These are phyloP conservation scores for Rugonectria rugulosa DNA, from an alignment of 2,329 filamentous ascomycete genomes.

Conservation along the genomic window DNA sequence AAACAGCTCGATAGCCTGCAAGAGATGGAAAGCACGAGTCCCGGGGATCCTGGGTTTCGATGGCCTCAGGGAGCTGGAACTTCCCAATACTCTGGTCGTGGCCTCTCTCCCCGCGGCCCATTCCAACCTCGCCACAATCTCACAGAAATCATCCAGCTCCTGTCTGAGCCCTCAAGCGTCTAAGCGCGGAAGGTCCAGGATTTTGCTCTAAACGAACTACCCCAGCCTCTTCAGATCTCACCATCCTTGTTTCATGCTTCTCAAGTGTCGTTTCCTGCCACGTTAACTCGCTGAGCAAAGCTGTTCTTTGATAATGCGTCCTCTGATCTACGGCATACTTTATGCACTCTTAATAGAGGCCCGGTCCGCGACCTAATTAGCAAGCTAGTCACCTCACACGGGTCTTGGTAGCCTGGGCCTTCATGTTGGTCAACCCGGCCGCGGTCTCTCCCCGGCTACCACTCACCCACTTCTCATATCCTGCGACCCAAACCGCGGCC, in stretches of 20 bases:
- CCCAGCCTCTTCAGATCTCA: constrained; percentile 19
- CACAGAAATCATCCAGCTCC: neutral
- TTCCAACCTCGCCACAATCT: constrained; percentile 10
- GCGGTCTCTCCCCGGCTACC: constrained; percentile 22
- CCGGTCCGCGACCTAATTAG: constrained; percentile 18
- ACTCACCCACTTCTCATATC: constrained; percentile 22
- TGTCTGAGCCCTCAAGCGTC: neutral
- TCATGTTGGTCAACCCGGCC: constrained; percentile 23
- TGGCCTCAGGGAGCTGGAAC: constrained; percentile 2
- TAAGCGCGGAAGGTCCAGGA: constrained; percentile 22
- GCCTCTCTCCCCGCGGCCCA: constrained; percentile 8
- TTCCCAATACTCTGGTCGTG: constrained; percentile 12
- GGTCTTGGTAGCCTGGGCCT: constrained; percentile 26
- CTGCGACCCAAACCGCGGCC: constrained; percentile 38
- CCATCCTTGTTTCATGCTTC: constrained; percentile 30
- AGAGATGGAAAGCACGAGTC: constrained; percentile 13
- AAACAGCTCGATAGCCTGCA: too few species aligned
- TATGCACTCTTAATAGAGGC: constrained; percentile 16
- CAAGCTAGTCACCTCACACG: constrained; percentile 22
- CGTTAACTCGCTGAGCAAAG: constrained; percentile 5
- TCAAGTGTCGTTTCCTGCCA: constrained; percentile 35
- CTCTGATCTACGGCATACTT: constrained; percentile 7
- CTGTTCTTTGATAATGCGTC: constrained; percentile 18
- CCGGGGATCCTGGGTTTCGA: constrained; percentile 16
- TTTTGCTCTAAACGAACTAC: constrained; percentile 25